Evolutionary conservation across 768 basidiomycete genomes (phyloP), one percentile per base, ranked within the genome.

Genomic region (Pisolithus sp.): DNA sequence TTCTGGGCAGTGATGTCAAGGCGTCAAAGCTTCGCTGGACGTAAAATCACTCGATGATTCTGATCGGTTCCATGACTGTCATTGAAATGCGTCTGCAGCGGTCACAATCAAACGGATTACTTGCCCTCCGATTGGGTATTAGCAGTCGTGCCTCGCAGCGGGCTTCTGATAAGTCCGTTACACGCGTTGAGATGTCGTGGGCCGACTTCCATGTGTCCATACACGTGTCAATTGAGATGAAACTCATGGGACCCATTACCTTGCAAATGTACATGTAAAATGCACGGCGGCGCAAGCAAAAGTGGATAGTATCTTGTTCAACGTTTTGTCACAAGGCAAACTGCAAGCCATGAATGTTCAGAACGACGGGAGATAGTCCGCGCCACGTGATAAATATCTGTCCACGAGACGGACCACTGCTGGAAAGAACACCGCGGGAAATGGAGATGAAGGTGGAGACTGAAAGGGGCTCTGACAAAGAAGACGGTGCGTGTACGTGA

Each of bases 401-500:
- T 46, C 53, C 49, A 31, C 48, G 53, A 51, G 50, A 46, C 50
- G 52, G 49, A 18, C 51, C 52, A 58, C 54, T 49, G 52, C 34
- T n/a, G 55, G 50, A 55, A 55, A 45, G 51, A 66, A 59, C 51
- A 57, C 66, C 68, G 66, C 66, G 66, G 66, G 54, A 56, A 52
- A 57, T 57, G 65, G 61, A 66, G 60, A 58, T 62, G 58, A 58
- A 62, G 60, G 64, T 64, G 64, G 62, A 64, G 62, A 57, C 54
- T 46, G 57, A 53, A 57, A 46, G 59, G 58, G 59, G 68, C 57
- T 65, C 58, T 60, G 64, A 47, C n/a, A 18, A 21, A 67, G 57
- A 59, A 50, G 61, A 65, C 56, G 49, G 62, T 52, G 52, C 42
- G 58, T 62, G 68, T 68, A 68, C 67, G 68, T 68, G 67, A 68